Evolutionary conservation across 345 rosid species (phyloP).

Genomic region (Litchi chinensis): DNA sequence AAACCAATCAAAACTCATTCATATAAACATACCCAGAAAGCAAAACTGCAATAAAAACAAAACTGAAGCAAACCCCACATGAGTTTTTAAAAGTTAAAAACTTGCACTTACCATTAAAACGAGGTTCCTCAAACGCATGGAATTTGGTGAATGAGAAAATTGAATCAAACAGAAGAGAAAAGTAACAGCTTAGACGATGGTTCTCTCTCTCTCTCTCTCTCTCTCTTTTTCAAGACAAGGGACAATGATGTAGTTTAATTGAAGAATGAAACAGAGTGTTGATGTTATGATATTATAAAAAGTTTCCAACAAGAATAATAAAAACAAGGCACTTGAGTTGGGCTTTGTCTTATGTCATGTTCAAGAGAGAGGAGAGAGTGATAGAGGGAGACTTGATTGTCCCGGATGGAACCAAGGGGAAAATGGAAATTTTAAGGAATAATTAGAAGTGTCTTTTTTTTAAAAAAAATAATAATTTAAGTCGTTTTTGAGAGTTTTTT

Average conservation of each 20-base stretch:
- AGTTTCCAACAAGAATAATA: not conserved
- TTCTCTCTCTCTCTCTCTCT: not conserved
- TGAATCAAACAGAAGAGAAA: constrained; percentile 20
- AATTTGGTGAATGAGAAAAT: not conserved
- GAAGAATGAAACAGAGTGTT: too few relatives aligned
- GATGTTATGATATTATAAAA: not conserved
- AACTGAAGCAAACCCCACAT: constrained; percentile 8
- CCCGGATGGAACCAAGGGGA: not conserved
- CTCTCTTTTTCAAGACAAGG: not conserved
- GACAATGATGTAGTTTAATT: not conserved
- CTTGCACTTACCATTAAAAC: constrained; percentile 28
- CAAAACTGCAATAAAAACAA: not conserved
- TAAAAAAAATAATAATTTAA: not conserved
- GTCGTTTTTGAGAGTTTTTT: not conserved
- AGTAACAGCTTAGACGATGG: not conserved
- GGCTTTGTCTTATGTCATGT: constrained; percentile 21
- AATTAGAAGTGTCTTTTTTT: not conserved
- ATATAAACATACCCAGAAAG: not conserved
- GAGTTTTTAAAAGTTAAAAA: not conserved
- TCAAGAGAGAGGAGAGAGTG: not conserved
- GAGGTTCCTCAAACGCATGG: constrained; percentile 19
- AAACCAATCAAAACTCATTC: constrained; percentile 9
- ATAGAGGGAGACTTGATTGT: not conserved
- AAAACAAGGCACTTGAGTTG: constrained; percentile 7
- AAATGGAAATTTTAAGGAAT: not conserved